A percentile compares a stretch with the other conserved stretches of the same genome.
These are phyloP conservation scores for Didymella lethalis DNA, from an alignment of 2,329 filamentous ascomycete species.

Conservation along the genomic window DNA sequence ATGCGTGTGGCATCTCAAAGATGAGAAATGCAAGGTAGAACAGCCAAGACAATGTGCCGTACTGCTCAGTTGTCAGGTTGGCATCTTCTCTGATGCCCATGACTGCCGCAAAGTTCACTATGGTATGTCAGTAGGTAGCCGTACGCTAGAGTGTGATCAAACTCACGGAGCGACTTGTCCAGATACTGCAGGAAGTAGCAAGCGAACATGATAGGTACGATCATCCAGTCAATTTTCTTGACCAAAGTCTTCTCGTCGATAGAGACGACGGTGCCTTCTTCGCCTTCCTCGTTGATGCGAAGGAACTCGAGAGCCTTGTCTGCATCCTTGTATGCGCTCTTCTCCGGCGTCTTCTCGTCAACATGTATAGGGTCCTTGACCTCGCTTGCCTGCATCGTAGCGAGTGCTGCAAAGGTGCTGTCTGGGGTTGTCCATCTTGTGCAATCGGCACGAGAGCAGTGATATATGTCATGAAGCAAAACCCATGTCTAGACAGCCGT, in stretches of 20 bases:
- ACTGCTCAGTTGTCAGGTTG: constrained; percentile 48
- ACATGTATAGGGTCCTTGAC: not conserved
- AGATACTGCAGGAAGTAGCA: constrained; percentile 53
- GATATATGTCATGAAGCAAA: not conserved
- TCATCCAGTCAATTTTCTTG: constrained; percentile 53
- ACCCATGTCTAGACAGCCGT: not conserved
- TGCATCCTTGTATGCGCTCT: constrained; percentile 22
- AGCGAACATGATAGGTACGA: constrained; percentile 52
- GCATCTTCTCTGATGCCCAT: constrained; percentile 53
- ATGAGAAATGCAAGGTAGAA: constrained; percentile 52
- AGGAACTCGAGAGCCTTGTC: constrained; percentile 39
- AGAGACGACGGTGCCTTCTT: constrained; percentile 16
- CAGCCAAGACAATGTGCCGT: constrained; percentile 46
- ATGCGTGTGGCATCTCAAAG: constrained; percentile 54
- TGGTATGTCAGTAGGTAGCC: not conserved
- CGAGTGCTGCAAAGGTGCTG: not conserved
- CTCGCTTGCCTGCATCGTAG: constrained; percentile 5
- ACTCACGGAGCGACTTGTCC: constrained; percentile 54
- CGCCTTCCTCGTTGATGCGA: constrained; percentile 19
- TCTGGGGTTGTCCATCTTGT: not conserved
- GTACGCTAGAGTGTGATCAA: not conserved
- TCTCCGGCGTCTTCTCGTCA: constrained; percentile 8
- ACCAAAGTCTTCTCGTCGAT: constrained; percentile 28
- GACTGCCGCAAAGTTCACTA: constrained; percentile 53
- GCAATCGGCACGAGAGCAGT: not conserved